Evolutionary conservation across 176 grass and related monocot species (phyloP).

Genomic region (Leersia perrieri): DNA sequence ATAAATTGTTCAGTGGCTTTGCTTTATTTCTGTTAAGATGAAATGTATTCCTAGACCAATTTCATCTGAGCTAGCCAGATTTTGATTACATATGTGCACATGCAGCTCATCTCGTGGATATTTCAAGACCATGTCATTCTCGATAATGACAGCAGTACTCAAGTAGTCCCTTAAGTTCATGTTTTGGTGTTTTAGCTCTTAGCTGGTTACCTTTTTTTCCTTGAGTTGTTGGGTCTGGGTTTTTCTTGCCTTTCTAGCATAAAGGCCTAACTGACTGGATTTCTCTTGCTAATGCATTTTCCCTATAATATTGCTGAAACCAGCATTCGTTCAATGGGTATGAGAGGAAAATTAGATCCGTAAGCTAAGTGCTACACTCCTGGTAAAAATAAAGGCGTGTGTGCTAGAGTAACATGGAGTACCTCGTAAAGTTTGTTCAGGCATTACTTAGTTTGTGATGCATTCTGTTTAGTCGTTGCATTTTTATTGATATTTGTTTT

Average conservation of each 20-base stretch:
- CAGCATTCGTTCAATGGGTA: not conserved
- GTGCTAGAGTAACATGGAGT: not conserved
- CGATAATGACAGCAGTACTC: not conserved
- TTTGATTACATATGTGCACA: not conserved
- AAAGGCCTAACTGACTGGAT: not conserved
- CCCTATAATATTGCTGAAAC: not conserved
- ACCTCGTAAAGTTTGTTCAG: no score
- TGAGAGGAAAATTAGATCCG: not conserved
- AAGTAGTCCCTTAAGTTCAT: not conserved
- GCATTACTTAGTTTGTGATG: not conserved
- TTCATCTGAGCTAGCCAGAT: not conserved
- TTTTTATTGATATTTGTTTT: not conserved
- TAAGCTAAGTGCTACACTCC: no score
- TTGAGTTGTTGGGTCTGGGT: not conserved
- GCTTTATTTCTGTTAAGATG: not conserved
- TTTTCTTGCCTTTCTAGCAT: not conserved
- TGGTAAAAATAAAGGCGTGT: no score
- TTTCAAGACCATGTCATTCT: not conserved
- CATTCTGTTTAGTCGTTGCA: not conserved
- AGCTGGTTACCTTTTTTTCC: not conserved
- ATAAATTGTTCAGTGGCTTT: not conserved
- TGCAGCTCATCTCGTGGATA: not conserved
- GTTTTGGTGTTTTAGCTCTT: not conserved
- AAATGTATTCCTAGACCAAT: not conserved
- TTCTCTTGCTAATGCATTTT: not conserved